phyloP scores from a whole-genome alignment of 129 eudicot species.

The Gnaphalium uliginosum region DNA sequence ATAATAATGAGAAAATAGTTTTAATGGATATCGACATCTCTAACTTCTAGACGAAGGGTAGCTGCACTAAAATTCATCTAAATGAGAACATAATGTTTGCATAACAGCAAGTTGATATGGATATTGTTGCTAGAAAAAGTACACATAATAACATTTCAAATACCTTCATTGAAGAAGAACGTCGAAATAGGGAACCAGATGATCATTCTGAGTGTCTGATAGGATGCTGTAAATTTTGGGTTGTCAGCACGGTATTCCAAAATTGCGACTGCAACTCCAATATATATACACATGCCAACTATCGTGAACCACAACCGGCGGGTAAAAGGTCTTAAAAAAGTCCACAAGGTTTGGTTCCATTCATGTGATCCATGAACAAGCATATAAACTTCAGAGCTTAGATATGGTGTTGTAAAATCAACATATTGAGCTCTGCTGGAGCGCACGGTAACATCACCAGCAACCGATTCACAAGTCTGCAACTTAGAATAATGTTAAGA shows the following conservation, averaged over 20 bases:
- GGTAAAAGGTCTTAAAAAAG: slow-evolving; percentile 30
- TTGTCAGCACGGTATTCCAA: slow-evolving; percentile 27
- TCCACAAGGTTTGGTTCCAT: slow-evolving; percentile 32
- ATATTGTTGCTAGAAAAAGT: too few species aligned
- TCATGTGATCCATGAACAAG: slow-evolving; percentile 27
- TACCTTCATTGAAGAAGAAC: slow-evolving; percentile 38
- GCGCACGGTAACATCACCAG: slow-evolving; percentile 28
- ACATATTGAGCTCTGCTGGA: slow-evolving; percentile 12
- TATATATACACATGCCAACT: slow-evolving; percentile 8
- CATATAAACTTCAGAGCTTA: slow-evolving; percentile 35
- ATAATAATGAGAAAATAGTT: too few species aligned
- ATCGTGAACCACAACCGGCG: slow-evolving; percentile 24
- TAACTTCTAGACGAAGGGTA: too few species aligned
- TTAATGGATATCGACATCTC: too few species aligned
- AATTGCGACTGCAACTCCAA: slow-evolving; percentile 22
- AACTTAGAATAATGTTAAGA: neutral
- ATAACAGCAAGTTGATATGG: too few species aligned
- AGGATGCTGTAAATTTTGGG: slow-evolving; percentile 19
- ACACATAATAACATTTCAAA: too few species aligned
- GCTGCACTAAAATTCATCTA: too few species aligned
- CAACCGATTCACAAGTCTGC: slow-evolving; percentile 19
- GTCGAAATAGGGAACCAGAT: slow-evolving; percentile 33
- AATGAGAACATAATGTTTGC: too few species aligned
- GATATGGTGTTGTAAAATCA: slow-evolving; percentile 29
- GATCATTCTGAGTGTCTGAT: slow-evolving; percentile 25